These are phyloP conservation scores for Aspergillus sergii DNA, from an alignment of 2,329 filamentous ascomycete genomes.

Conservation along the genomic window DNA sequence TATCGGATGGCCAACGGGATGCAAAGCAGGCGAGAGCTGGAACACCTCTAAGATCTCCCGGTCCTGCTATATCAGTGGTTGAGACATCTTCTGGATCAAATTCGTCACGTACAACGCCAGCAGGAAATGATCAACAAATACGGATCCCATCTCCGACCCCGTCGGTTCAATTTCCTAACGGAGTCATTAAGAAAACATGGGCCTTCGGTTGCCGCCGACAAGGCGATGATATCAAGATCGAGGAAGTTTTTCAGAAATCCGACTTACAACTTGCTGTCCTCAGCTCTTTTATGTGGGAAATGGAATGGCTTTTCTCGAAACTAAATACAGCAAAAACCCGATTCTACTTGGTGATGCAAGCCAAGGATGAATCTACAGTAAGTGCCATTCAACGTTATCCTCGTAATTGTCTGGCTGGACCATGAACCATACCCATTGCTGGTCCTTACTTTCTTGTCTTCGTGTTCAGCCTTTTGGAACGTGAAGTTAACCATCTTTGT, in stretches of 20 bases:
- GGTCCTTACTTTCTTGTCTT: background rate
- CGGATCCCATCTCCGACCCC: slow-evolving; percentile 21
- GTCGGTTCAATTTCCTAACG: slow-evolving; percentile 55
- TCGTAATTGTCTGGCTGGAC: background rate
- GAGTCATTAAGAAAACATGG: slow-evolving; percentile 81
- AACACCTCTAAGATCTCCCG: background rate
- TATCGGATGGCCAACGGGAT: slow-evolving; percentile 30
- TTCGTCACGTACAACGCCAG: background rate
- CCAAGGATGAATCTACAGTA: slow-evolving; percentile 52
- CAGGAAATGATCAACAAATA: background rate
- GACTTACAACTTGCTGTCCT: slow-evolving; percentile 76
- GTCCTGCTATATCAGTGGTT: background rate
- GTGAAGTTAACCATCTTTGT: background rate
- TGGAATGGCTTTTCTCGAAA: slow-evolving; percentile 76
- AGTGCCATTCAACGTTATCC: slow-evolving; percentile 7
- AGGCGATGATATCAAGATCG: slow-evolving; percentile 78
- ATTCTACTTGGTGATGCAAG: slow-evolving; percentile 66
- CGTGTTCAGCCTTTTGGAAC: background rate
- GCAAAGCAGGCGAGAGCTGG: slow-evolving; percentile 28
- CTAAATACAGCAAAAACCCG: slow-evolving; percentile 63
- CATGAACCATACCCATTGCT: background rate
- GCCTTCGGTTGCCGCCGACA: slow-evolving; percentile 62
- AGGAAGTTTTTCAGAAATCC: slow-evolving; percentile 77
- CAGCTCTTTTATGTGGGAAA: slow-evolving; percentile 86
- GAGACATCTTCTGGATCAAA: background rate